phyloP scores from a whole-genome alignment of 108 stramenopile genomes.

The Pseudonitzschia multistriata region DNA sequence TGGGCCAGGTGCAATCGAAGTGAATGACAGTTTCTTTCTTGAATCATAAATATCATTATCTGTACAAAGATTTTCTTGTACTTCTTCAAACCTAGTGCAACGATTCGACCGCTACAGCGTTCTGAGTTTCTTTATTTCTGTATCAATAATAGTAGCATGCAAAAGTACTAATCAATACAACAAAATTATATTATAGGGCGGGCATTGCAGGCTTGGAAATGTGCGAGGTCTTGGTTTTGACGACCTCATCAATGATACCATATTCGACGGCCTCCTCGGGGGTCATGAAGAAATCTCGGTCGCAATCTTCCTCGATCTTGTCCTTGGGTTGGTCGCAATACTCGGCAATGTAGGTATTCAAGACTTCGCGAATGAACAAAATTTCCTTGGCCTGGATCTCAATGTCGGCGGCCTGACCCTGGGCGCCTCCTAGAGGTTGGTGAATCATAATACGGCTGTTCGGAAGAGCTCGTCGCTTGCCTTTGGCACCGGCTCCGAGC shows the following conservation, averaged over 20 bases:
- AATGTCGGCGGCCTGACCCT: conserved; percentile 97
- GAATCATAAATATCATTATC: too few relatives aligned
- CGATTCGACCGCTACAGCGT: too few relatives aligned
- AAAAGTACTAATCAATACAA: not conserved
- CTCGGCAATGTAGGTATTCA: conserved; percentile 93
- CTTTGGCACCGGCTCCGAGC: conserved; percentile 79
- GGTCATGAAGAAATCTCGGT: conserved; percentile 98
- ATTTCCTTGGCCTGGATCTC: conserved; percentile 99
- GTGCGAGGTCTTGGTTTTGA: conserved; percentile 92
- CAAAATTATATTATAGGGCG: conserved; percentile 18
- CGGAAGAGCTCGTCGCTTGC: conserved; percentile 88
- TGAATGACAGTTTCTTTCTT: too few relatives aligned
- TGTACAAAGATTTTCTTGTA: too few relatives aligned
- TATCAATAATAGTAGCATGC: not conserved
- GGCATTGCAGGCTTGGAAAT: conserved; percentile 84
- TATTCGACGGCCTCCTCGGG: conserved; percentile 96
- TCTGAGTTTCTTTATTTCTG: too few relatives aligned
- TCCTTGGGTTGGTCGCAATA: conserved; percentile 92
- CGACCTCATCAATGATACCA: conserved; percentile 96
- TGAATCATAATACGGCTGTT: conserved; percentile 98
- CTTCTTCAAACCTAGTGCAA: too few relatives aligned
- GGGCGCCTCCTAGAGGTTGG: conserved; percentile 95
- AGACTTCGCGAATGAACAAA: conserved; percentile 84
- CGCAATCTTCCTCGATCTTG: conserved; percentile 95
- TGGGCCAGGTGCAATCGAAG: not conserved